A percentile compares a stretch with the other conserved stretches of the same genome.
Evolutionary conservation across 495 filamentous ascomycete genomes (phyloP).

Genomic region (Talaromyces proteolyticus): DNA sequence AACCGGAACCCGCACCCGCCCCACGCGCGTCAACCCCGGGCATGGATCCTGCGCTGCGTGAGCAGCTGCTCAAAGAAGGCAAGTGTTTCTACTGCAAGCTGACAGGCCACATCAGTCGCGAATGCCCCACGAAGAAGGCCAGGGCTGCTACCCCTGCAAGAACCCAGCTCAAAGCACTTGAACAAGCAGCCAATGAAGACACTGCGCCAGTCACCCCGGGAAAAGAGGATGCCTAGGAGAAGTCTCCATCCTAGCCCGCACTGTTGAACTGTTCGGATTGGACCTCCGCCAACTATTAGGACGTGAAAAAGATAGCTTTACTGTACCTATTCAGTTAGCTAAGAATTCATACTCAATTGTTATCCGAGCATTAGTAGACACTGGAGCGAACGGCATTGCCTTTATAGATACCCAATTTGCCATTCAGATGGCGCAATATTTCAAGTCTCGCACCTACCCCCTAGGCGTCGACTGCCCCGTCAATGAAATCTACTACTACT

Average conservation of each 20-base stretch:
- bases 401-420: conserved; percentile 3
- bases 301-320: conserved; percentile 7
- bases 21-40: background rate
- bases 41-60: background rate
- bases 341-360: conserved; percentile 5
- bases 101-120: background rate
- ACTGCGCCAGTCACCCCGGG: no score
- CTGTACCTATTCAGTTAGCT: conserved; percentile 6
- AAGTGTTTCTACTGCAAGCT: conserved; percentile 1
- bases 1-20: background rate
- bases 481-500: no score
- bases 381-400: no score
- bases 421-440: no score
- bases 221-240: conserved; percentile 4
- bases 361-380: background rate
- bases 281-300: conserved; percentile 3
- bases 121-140: background rate
- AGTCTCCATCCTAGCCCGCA: conserved; percentile 5
- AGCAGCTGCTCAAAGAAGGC: background rate
- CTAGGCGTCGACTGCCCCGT: no score
- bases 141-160: no score
- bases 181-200: background rate
- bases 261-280: background rate
- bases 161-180: background rate
- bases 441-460: no score